Evolutionary conservation across 2,329 filamentous ascomycete species (phyloP).

Genomic region (Cladosporium sp.): DNA sequence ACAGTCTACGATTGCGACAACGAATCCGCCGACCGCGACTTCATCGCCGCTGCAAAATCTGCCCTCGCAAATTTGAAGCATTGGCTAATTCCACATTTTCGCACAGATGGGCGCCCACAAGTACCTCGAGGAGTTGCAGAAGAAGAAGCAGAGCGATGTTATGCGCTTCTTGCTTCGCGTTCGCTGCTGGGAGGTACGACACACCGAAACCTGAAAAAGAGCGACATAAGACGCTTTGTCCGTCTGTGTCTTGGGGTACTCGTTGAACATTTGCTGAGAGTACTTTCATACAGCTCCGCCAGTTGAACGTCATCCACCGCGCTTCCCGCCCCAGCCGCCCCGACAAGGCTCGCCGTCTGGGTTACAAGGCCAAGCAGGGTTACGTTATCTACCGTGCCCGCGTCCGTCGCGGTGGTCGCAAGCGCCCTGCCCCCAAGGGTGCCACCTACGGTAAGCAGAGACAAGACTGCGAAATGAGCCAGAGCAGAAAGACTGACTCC

Average conservation of each 20-base stretch:
- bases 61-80: conserved; percentile 1
- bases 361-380: conserved; percentile 99
- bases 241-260: conserved; percentile 61
- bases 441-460: conserved; percentile 84
- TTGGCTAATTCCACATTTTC: conserved; percentile 19
- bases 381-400: conserved; percentile 99
- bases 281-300: conserved; percentile 99
- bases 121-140: conserved; percentile 99
- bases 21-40: neutral
- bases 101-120: conserved; percentile 96
- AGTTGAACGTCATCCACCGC: conserved; percentile 99
- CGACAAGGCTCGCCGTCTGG: conserved; percentile 99
- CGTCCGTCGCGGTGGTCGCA: conserved; percentile 97
- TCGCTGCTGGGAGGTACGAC: conserved; percentile 96
- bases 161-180: conserved; percentile 99
- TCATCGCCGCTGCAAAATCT: neutral
- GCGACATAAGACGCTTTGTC: conserved; percentile 28
- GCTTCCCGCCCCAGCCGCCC: conserved; percentile 96
- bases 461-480: neutral
- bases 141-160: conserved; percentile 99
- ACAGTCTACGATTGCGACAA: conserved; percentile 4
- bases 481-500: conserved; percentile 21
- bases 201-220: conserved; percentile 25
- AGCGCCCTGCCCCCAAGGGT: conserved; percentile 94
- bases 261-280: conserved; percentile 99